A percentile compares a stretch with the other conserved stretches of the same genome.
Evolutionary conservation across 2,329 filamentous ascomycete species (phyloP).

Genomic region (Aspergillus versicolor): DNA sequence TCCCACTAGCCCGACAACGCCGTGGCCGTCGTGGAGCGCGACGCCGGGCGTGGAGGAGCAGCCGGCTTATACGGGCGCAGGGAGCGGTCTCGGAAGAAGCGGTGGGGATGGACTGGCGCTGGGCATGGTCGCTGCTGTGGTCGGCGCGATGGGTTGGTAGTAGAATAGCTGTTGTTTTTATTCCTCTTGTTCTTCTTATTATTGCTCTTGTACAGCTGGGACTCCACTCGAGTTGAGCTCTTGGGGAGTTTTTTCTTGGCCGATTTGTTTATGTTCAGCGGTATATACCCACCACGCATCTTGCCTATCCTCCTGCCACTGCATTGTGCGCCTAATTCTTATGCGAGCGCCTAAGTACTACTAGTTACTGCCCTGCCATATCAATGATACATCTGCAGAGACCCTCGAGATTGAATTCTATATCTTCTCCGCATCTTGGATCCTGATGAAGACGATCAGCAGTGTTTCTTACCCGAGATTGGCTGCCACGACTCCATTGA

Average conservation of each 20-base stretch:
- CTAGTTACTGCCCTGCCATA: neutral
- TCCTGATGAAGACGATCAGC: conserved; percentile 3
- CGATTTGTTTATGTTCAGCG: conserved; percentile 1
- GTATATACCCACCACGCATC: conserved; percentile 3
- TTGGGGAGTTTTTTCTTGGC: neutral
- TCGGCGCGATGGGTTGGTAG: neutral
- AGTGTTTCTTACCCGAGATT: neutral
- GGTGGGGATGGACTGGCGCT: neutral
- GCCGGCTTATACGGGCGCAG: neutral
- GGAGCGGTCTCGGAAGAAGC: neutral
- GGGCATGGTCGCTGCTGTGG: neutral
- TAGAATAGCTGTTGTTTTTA: neutral
- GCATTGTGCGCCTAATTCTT: neutral
- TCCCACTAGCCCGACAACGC: neutral
- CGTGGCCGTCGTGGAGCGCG: neutral
- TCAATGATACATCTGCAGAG: neutral
- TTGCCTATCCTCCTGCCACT: neutral
- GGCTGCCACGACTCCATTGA: neutral
- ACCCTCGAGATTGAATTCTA: too few species aligned
- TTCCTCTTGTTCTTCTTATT: neutral
- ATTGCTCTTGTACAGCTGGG: neutral
- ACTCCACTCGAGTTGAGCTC: too few species aligned
- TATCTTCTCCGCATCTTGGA: neutral
- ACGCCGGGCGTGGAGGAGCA: neutral
- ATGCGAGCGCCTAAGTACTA: neutral